Conservation (phyloP, 2,329 filamentous ascomycete species). For the Aureobasidium sp. region DNA sequence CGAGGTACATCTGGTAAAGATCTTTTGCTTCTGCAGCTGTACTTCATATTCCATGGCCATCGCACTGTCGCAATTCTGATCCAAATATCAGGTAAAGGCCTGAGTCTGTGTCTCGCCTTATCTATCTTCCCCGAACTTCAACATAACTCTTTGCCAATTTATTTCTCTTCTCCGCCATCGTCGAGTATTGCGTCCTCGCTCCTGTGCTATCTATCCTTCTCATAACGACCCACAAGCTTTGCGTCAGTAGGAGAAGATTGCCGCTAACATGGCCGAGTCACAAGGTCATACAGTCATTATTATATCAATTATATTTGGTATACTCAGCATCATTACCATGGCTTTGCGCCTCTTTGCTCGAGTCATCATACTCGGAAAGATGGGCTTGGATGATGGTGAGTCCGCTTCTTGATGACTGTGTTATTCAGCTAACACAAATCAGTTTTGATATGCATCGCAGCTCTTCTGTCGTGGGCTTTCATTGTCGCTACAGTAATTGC, state of each 20-base stretch:
- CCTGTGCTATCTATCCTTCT: not conserved
- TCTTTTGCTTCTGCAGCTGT: not conserved
- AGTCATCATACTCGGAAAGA: slow-evolving; percentile 3
- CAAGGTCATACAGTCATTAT: not conserved
- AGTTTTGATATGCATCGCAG: slow-evolving; percentile 1
- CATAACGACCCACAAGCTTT: not conserved
- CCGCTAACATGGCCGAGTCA: slow-evolving; percentile 1
- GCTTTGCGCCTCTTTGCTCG: slow-evolving; percentile 2
- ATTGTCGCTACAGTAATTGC: not conserved
- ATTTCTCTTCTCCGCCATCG: not conserved
- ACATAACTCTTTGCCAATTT: not conserved
- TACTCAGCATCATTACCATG: not conserved
- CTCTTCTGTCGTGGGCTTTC: slow-evolving; percentile 2
- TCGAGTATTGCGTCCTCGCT: not conserved
- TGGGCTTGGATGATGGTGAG: slow-evolving; percentile 8
- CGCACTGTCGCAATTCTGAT: not conserved
- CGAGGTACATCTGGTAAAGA: not conserved
- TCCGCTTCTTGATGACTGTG: not conserved
- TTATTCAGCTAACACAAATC: not conserved
- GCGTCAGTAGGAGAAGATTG: not conserved
- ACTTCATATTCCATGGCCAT: not conserved
- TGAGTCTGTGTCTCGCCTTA: not conserved
- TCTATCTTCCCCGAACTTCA: not conserved
- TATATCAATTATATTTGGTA: not conserved
- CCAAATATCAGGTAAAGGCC: not conserved